Evolutionary conservation across 2,329 filamentous ascomycete genomes (phyloP).

Genomic region (Penicillium sp.): DNA sequence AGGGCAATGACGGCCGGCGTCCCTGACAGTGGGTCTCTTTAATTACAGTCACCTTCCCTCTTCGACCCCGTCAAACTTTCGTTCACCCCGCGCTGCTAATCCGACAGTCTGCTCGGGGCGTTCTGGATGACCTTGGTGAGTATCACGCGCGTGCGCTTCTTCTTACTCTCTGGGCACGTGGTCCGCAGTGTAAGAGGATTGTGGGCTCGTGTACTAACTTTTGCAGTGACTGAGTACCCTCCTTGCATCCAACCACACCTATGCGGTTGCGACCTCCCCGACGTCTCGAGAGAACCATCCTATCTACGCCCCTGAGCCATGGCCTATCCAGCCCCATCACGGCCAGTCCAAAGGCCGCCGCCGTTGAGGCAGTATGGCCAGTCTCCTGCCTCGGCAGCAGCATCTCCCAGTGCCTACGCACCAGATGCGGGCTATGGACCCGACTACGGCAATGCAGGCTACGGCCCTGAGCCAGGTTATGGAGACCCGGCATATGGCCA

Average conservation of each 20-base stretch:
- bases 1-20: constrained; percentile 8
- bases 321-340: constrained; percentile 33
- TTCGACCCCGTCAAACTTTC: constrained; percentile 1
- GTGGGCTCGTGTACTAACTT: constrained; percentile 3
- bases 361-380: constrained; percentile 31
- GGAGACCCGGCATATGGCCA: constrained; percentile 26
- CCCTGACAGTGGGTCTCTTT: constrained; percentile 8
- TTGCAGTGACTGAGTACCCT: constrained; percentile 5
- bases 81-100: constrained; percentile 2
- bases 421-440: constrained; percentile 28
- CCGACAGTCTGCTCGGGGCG: not conserved
- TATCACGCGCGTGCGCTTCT: not conserved
- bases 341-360: constrained; percentile 29
- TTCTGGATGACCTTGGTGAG: not conserved
- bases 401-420: constrained; percentile 21
- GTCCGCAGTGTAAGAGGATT: constrained; percentile 3
- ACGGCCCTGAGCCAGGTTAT: constrained; percentile 22
- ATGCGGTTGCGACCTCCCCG: constrained; percentile 2
- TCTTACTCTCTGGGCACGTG: not conserved
- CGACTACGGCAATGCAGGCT: constrained; percentile 25
- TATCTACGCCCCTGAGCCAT: constrained; percentile 20
- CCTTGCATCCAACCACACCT: constrained; percentile 14
- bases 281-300: not conserved
- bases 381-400: constrained; percentile 18
- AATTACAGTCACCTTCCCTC: constrained; percentile 10